Percentiles rank a stretch among this genome's conserved stretches.
Conservation (phyloP, 2,329 filamentous ascomycete species). For the Sphaerulina vaccinii region DNA sequence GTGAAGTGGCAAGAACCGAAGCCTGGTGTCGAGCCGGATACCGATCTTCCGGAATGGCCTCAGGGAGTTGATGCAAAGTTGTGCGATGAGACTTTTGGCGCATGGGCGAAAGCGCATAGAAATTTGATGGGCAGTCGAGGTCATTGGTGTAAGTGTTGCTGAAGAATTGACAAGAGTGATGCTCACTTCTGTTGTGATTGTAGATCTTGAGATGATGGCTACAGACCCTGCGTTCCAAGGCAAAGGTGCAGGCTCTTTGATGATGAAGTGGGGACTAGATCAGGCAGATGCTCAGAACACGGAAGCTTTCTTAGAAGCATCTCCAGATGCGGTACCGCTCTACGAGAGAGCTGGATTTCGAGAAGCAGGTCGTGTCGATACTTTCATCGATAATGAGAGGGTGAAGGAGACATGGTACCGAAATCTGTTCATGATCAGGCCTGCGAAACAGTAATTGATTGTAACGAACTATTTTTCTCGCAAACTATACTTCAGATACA, state of each 20-base stretch:
- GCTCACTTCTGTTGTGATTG: no score
- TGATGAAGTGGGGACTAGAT: slow-evolving; percentile 41
- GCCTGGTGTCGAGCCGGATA: slow-evolving; percentile 21
- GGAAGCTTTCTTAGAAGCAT: slow-evolving; percentile 42
- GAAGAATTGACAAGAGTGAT: background rate
- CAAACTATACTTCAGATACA: slow-evolving; percentile 43
- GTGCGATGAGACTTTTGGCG: slow-evolving; percentile 31
- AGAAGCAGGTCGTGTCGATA: slow-evolving; percentile 26
- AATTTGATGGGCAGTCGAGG: slow-evolving; percentile 30
- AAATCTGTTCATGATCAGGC: slow-evolving; percentile 31
- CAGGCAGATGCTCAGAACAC: slow-evolving; percentile 40
- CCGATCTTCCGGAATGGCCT: slow-evolving; percentile 29
- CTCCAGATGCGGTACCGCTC: slow-evolving; percentile 35
- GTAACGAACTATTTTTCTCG: slow-evolving; percentile 21
- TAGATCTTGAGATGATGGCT: slow-evolving; percentile 35
- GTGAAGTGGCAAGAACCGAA: slow-evolving; percentile 31
- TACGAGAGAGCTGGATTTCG: slow-evolving; percentile 42
- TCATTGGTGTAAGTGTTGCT: slow-evolving; percentile 31
- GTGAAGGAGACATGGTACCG: slow-evolving; percentile 27
- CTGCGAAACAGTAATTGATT: background rate
- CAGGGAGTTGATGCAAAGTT: slow-evolving; percentile 27
- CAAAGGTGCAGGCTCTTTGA: slow-evolving; percentile 39
- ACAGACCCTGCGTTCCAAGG: slow-evolving; percentile 42
- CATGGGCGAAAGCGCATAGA: slow-evolving; percentile 27
- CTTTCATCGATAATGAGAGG: slow-evolving; percentile 29